Conservation (phyloP, 345 rosid genomes). For the Gossypium australe region DNA sequence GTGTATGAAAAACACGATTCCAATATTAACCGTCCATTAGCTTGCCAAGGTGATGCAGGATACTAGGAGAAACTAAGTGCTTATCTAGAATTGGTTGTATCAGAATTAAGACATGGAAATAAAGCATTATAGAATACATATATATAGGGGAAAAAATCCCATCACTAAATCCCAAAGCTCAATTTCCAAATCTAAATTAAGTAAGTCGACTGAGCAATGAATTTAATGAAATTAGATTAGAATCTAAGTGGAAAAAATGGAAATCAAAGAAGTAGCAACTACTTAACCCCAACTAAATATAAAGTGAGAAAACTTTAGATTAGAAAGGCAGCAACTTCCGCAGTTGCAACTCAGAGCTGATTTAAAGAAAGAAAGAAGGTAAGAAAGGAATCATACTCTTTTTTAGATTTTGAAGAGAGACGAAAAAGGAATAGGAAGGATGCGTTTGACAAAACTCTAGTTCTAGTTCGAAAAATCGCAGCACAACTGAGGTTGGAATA, state of each 20-base stretch:
- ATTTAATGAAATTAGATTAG: neutral
- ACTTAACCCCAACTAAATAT: neutral
- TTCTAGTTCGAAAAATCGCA: neutral
- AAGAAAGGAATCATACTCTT: neutral
- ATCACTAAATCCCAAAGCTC: neutral
- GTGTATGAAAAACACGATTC: neutral
- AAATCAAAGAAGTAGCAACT: neutral
- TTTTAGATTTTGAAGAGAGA: neutral
- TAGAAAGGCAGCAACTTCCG: neutral
- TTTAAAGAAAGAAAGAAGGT: neutral
- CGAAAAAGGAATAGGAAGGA: neutral
- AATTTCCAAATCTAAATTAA: neutral
- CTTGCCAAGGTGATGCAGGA: neutral
- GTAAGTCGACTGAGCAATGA: neutral
- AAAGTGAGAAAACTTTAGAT: conserved; percentile 1
- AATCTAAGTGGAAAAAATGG: neutral
- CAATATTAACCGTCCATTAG: neutral
- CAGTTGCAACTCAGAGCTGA: neutral
- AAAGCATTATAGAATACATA: neutral
- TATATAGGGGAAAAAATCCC: neutral
- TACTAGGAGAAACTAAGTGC: neutral
- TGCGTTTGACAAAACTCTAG: conserved; percentile 6
- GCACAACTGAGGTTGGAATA: neutral
- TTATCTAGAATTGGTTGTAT: neutral
- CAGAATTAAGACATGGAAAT: neutral